A percentile compares a stretch with the other conserved stretches of the same genome.
Evolutionary conservation across 2,329 filamentous ascomycete genomes (phyloP).

Genomic region (Penicillium sp.): DNA sequence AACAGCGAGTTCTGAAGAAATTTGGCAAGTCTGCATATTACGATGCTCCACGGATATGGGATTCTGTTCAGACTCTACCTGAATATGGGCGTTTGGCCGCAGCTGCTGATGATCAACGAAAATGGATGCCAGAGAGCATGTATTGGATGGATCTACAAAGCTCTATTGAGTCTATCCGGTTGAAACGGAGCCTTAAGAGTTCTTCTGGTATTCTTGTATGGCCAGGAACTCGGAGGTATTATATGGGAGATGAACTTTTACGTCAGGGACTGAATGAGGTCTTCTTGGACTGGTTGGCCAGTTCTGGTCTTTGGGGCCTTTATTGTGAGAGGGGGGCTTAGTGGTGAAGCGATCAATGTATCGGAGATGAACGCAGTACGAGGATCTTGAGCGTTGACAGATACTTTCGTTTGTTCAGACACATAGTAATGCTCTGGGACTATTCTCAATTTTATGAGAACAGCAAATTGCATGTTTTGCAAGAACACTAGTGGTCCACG

Average conservation of each 20-base stretch:
- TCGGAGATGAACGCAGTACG: too few species aligned
- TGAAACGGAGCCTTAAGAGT: constrained; percentile 8
- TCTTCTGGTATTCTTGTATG: constrained; percentile 3
- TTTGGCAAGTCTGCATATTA: constrained; percentile 14
- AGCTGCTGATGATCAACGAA: constrained; percentile 5
- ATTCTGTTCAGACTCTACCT: constrained; percentile 6
- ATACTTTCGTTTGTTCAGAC: too few species aligned
- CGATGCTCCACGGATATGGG: constrained; percentile 12
- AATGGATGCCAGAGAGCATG: constrained; percentile 9
- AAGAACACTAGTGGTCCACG: too few species aligned
- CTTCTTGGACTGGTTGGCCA: constrained; percentile 14
- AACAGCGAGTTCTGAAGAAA: constrained; percentile 4
- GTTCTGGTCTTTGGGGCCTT: constrained; percentile 10
- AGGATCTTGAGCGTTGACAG: too few species aligned
- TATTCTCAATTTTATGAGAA: too few species aligned
- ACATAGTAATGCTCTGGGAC: too few species aligned
- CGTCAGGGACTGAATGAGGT: constrained; percentile 16
- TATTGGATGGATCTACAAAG: constrained; percentile 15
- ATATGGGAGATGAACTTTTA: constrained; percentile 18
- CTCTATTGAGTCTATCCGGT: constrained; percentile 11
- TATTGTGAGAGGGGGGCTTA: too few species aligned
- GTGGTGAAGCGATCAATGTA: too few species aligned
- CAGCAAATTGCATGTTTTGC: too few species aligned
- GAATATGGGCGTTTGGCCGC: constrained; percentile 10
- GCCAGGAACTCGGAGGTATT: constrained; percentile 5